phyloP scores from a whole-genome alignment of 345 rosid genomes.

The Linum usitatissimum region DNA sequence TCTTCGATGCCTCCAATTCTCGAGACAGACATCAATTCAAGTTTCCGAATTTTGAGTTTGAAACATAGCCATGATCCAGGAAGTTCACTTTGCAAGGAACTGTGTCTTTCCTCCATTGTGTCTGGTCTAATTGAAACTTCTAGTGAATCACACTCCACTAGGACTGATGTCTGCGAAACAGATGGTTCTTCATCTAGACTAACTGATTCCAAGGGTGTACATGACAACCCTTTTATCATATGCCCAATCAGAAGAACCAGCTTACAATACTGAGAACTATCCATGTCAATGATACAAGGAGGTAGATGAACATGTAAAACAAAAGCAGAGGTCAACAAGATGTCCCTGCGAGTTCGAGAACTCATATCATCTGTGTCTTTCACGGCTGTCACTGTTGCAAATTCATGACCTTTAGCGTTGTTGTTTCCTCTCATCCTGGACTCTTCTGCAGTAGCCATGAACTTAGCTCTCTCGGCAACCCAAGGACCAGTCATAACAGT shows the following conservation, averaged over 20 bases:
- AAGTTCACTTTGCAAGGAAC: conserved; percentile 67
- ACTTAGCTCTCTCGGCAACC: conserved; percentile 69
- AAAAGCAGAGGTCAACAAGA: conserved; percentile 51
- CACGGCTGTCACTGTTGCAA: conserved; percentile 49
- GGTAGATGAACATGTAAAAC: conserved; percentile 49
- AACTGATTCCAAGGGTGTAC: conserved; percentile 22
- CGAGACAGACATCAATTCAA: conserved; percentile 52
- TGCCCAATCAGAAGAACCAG: conserved; percentile 40
- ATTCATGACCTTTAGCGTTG: conserved; percentile 49
- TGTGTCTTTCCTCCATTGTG: conserved; percentile 30
- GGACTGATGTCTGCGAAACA: conserved; percentile 45
- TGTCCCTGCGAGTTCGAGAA: conserved; percentile 47
- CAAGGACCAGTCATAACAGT: conserved; percentile 45
- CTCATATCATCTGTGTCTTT: conserved; percentile 42
- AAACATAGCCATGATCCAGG: conserved; percentile 76
- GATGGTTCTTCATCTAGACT: conserved; percentile 21
- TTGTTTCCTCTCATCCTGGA: conserved; percentile 33
- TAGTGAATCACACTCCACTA: conserved; percentile 62
- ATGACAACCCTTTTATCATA: conserved; percentile 33
- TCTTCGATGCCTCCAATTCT: conserved; percentile 57
- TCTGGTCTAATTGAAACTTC: conserved; percentile 62
- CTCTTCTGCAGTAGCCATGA: conserved; percentile 50
- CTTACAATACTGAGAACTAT: conserved; percentile 35
- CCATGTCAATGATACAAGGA: conserved; percentile 33
- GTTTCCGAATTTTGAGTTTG: conserved; percentile 48